These are phyloP conservation scores for Urochloa ruziziensis DNA, from an alignment of 176 grass and related monocot species.

Conservation along the genomic window DNA sequence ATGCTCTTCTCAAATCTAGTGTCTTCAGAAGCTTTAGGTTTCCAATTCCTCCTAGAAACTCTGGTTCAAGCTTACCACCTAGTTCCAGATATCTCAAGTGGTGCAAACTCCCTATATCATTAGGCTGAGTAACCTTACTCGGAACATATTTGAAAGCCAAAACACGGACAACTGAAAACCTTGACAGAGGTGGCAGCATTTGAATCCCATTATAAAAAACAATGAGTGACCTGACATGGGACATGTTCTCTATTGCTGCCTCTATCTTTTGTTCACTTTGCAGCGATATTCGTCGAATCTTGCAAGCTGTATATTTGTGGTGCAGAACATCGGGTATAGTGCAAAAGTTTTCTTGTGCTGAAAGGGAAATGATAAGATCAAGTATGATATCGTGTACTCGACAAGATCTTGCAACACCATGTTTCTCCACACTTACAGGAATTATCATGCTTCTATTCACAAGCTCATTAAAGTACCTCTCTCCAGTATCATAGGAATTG, in stretches of 20 bases:
- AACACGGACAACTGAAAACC: neutral
- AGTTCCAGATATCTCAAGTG: neutral
- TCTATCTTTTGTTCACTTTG: neutral
- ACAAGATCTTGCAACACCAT: accelerated
- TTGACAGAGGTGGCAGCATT: neutral
- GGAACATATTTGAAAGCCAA: neutral
- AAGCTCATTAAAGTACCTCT: neutral
- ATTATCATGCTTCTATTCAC: neutral
- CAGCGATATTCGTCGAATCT: neutral
- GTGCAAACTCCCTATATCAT: neutral
- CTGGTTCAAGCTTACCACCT: neutral
- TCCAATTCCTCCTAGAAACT: neutral
- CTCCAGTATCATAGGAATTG: neutral
- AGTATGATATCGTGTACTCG: neutral
- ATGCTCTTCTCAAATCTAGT: neutral
- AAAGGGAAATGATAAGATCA: neutral
- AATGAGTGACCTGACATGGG: neutral
- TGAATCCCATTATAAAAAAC: neutral
- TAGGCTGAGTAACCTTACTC: neutral
- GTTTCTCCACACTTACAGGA: accelerated
- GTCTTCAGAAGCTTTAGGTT: neutral
- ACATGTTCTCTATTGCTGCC: neutral
- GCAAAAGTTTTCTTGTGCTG: neutral
- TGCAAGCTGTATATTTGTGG: neutral
- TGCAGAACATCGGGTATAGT: neutral